Evolutionary conservation across 2,329 filamentous ascomycete genomes (phyloP), one percentile per base, ranked within the genome.

Genomic region (Hymenoscyphus linearis): DNA sequence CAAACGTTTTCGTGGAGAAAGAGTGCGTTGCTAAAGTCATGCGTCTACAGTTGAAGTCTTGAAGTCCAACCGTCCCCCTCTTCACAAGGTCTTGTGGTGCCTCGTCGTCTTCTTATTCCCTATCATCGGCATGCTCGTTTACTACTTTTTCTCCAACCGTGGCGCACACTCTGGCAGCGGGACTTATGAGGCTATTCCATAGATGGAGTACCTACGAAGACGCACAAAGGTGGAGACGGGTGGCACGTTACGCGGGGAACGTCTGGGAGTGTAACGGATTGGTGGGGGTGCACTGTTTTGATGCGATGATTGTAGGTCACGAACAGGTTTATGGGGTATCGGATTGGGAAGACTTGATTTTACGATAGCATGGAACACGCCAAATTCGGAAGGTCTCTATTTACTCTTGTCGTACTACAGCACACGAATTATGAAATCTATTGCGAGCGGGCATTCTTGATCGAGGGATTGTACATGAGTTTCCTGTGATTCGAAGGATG

Each of bases 71-170:
- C 84, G 85, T 62, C 79, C 84, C 4, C 74, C 79, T 22, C 71
- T 75, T 22, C 76, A 80, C 73, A 88, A 88, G 76, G 71, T 87
- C 2, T 74, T 86, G 34, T 88, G 85, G 85, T 82, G 78, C 55
- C 75, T 87, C 0, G 75, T 85, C 52, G 83, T 87, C 68, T 87
- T 87, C 76, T 73, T 87, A 64, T 86, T 87, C 76, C 85, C 85
- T 3, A 76, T 88, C 55, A 71, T 83, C 66, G 85, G 85, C 62
- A 77, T 86, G 72, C 73, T 86, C 68, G 74, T 86, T 73, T 88
- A 87, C 75, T 87, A 78, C 71, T 74, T 88, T 58, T 86, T 87
- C 75, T 85, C 84, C 54, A 83, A 87, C 75, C 82, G 85, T 57
- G 75, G 76, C 52, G 76, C 78, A 31, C 83, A 86, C 72, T 82